These are phyloP conservation scores for Lachancea sp. DNA, from an alignment of 805 yeast species.

Conservation along the genomic window DNA sequence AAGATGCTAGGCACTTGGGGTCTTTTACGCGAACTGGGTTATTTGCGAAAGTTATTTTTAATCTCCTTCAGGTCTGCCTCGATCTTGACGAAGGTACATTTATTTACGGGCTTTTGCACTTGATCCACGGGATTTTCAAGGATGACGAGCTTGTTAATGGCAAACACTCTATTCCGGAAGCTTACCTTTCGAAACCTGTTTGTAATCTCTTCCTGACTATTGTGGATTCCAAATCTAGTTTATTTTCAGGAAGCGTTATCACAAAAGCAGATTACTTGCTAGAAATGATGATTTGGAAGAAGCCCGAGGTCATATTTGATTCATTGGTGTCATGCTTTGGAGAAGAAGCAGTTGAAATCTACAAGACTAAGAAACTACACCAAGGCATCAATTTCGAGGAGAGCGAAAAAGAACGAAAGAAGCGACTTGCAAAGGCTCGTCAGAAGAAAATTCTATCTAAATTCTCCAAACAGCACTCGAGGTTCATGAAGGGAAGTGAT, in stretches of 20 bases:
- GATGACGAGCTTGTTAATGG: conserved; percentile 45
- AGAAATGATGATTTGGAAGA: conserved; percentile 44
- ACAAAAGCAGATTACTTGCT: conserved; percentile 54
- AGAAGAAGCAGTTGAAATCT: conserved; percentile 42
- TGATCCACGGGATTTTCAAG: conserved; percentile 56
- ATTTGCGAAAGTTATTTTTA: conserved; percentile 53
- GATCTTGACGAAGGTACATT: conserved; percentile 47
- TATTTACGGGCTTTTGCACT: conserved; percentile 56
- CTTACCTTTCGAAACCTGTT: conserved; percentile 49
- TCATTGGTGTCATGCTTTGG: conserved; percentile 55
- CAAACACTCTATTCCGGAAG: conserved; percentile 35
- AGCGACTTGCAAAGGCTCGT: conserved; percentile 53
- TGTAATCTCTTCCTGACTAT: conserved; percentile 50
- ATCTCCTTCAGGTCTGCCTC: conserved; percentile 49
- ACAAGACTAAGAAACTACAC: conserved; percentile 42
- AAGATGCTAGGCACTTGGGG: conserved; percentile 40
- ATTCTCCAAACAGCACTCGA: conserved; percentile 66
- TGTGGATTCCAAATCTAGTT: conserved; percentile 36
- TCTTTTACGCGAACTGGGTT: conserved; percentile 43
- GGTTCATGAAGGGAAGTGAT: conserved; percentile 55
- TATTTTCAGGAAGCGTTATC: conserved; percentile 42
- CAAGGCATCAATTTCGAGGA: conserved; percentile 38
- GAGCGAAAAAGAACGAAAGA: conserved; percentile 49
- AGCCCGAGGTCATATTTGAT: conserved; percentile 42
- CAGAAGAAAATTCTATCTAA: conserved; percentile 56